Base-by-base conservation (phyloP, 2,329 filamentous ascomycete species). In the Colletotrichum somersetense region DNA sequence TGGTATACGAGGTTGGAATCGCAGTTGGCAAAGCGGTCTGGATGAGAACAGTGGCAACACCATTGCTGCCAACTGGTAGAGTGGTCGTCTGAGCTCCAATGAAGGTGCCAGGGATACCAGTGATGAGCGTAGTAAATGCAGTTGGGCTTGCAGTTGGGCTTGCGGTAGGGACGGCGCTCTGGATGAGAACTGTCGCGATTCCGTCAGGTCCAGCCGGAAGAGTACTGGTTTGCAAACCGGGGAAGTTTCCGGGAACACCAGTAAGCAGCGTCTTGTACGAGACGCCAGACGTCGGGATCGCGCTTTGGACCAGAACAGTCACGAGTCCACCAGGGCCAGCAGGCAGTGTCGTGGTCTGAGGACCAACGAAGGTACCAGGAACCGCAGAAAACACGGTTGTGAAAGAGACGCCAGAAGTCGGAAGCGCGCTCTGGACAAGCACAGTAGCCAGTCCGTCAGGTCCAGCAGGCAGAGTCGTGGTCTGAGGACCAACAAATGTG, bases 391-490 rank as follows among this genome's bases (percentile, higher is more conserved):
- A 48, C 20, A 48, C 8, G 20, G 44, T 48, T 2, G 20, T 48
- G n/a, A 40, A 48, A 10, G 42, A 44, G 7, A 44, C 42, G 5
- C 42, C 42, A 4, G 42, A 44, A 3, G 42, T 48, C 2, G 30
- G 58, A 12, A 62, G 23, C 16, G 42, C 59, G 7, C 59, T 62
- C 3, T 56, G 53, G 11, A 69, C 56, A 2, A 69, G 18, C 0
- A 69, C 66, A 2, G 66, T 69, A 7, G 42, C 66, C 5, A 69
- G 33, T 11, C 66, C 66, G 23, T 65, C 44, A 18, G 52, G 46
- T 0, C 61, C 66, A 12, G 46, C 66, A 0, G 66, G 66, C 16
- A 69, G 18, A 5, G 66, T 69, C 1, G 61, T 57, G 1, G 50
- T 62, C 11, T 50, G 61, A 5, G 42, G 48, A 6, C 66, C 66